phyloP scores from a whole-genome alignment of 2,329 filamentous ascomycete genomes.

The Talaromyces sp. region DNA sequence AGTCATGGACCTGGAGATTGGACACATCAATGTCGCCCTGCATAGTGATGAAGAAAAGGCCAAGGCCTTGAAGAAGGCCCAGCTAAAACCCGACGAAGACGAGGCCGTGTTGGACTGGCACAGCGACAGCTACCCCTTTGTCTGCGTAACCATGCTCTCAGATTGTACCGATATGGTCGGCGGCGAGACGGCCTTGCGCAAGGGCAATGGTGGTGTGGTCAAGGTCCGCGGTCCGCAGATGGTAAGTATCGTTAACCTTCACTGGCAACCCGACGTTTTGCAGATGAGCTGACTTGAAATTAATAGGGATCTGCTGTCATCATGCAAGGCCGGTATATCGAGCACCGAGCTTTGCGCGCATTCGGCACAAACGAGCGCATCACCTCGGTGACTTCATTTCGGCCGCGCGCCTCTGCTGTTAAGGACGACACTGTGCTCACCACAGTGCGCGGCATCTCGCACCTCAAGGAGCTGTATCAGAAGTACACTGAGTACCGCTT shows the following conservation, averaged over 20 bases:
- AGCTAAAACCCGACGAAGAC: conserved; percentile 36
- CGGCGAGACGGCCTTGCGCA: conserved; percentile 59
- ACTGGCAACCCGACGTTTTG: background rate
- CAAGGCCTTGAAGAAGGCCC: conserved; percentile 35
- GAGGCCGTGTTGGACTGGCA: conserved; percentile 59
- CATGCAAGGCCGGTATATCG: conserved; percentile 63
- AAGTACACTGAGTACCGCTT: conserved; percentile 60
- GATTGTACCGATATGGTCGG: conserved; percentile 60
- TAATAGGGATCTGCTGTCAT: conserved; percentile 57
- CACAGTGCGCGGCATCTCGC: conserved; percentile 55
- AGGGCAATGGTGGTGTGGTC: conserved; percentile 47
- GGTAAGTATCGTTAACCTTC: conserved; percentile 34
- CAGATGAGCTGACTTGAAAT: conserved; percentile 1
- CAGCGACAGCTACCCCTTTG: conserved; percentile 61
- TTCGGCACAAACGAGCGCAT: conserved; percentile 57
- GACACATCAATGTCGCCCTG: conserved; percentile 51
- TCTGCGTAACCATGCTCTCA: conserved; percentile 64
- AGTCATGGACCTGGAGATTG: conserved; percentile 52
- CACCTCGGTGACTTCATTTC: conserved; percentile 61
- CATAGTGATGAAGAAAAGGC: conserved; percentile 45
- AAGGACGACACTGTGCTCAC: conserved; percentile 58
- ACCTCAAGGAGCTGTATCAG: conserved; percentile 54
- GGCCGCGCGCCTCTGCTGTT: conserved; percentile 50
- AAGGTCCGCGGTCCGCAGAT: conserved; percentile 57
- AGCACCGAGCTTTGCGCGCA: conserved; percentile 58